phyloP scores from a whole-genome alignment of 1,284 basidiomycete species.

The Takashimella koratensis region DNA sequence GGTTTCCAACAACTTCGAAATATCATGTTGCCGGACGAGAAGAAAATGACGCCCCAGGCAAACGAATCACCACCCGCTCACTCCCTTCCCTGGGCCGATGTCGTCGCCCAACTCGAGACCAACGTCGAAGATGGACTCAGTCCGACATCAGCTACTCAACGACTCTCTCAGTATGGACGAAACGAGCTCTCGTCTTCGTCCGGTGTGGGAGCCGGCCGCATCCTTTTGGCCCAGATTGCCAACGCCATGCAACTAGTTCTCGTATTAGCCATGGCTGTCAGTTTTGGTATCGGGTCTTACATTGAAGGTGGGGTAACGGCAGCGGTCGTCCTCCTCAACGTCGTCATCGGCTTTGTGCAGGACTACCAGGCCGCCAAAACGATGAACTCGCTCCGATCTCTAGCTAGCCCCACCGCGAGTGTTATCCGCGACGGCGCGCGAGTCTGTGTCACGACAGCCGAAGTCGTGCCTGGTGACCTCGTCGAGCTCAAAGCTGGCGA shows the following conservation, averaged over 20 bases:
- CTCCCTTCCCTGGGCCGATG: too few species aligned
- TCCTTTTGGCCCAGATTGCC: constrained; percentile 41
- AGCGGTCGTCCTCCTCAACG: constrained; percentile 59
- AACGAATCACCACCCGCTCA: too few species aligned
- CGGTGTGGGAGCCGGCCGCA: constrained; percentile 36
- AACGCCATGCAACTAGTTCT: constrained; percentile 49
- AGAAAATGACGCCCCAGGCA: too few species aligned
- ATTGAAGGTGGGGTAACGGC: constrained; percentile 64
- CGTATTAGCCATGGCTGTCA: constrained; percentile 61
- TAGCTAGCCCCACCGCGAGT: constrained; percentile 59
- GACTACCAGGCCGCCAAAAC: constrained; percentile 53
- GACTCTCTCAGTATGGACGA: constrained; percentile 43
- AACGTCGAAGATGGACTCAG: too few species aligned
- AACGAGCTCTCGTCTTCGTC: constrained; percentile 50
- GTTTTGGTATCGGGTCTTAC: constrained; percentile 61
- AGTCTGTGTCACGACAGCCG: constrained; percentile 48
- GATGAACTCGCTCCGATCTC: constrained; percentile 48
- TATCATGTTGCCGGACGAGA: too few species aligned
- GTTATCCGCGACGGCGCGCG: constrained; percentile 53
- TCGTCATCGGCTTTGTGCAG: constrained; percentile 48
- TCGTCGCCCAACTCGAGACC: too few species aligned
- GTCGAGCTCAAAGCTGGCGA: constrained; percentile 59
- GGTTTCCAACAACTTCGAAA: too few species aligned
- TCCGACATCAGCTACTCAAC: constrained; percentile 23
- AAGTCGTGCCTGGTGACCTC: constrained; percentile 63